Percentiles rank a stretch among this genome's conserved stretches.
phyloP scores from a whole-genome alignment of 169 alveolate genomes.

The Cryptosporidium sp. region DNA sequence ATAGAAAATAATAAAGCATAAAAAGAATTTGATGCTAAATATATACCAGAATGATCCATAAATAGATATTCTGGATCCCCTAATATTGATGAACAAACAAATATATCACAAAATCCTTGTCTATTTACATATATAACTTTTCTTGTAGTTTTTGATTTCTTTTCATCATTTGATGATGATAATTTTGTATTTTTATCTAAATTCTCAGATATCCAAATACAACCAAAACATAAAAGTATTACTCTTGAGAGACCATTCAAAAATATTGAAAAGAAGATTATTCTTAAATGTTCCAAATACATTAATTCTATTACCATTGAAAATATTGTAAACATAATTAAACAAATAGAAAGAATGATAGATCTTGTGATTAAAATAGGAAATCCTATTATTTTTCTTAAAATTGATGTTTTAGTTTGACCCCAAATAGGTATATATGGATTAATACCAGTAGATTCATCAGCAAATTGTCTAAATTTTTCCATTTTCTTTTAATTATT shows the following conservation, averaged over 20 bases:
- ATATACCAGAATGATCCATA: constrained; percentile 16
- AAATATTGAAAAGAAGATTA: constrained; percentile 47
- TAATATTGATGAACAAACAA: constrained; percentile 11
- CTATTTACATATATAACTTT: constrained; percentile 36
- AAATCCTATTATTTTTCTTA: constrained; percentile 31
- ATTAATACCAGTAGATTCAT: constrained; percentile 81
- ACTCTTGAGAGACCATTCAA: constrained; percentile 52
- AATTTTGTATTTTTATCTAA: not conserved
- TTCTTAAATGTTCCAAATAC: constrained; percentile 34
- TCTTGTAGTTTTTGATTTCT: not conserved
- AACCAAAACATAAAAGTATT: constrained; percentile 31
- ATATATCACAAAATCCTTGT: constrained; percentile 59
- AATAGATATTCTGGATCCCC: constrained; percentile 65
- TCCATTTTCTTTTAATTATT: constrained; percentile 14
- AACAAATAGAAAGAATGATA: not conserved
- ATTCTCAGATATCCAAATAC: constrained; percentile 58
- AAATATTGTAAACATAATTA: constrained; percentile 2
- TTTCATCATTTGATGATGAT: not conserved
- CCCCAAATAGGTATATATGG: constrained; percentile 82
- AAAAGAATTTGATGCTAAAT: constrained; percentile 3
- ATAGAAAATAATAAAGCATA: constrained; percentile 32
- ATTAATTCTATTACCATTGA: not conserved
- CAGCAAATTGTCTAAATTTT: constrained; percentile 80
- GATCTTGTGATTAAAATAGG: not conserved
- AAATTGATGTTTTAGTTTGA: constrained; percentile 50